These are phyloP conservation scores for Starmera dryadoides DNA, from an alignment of 805 yeast genomes.

Conservation along the genomic window DNA sequence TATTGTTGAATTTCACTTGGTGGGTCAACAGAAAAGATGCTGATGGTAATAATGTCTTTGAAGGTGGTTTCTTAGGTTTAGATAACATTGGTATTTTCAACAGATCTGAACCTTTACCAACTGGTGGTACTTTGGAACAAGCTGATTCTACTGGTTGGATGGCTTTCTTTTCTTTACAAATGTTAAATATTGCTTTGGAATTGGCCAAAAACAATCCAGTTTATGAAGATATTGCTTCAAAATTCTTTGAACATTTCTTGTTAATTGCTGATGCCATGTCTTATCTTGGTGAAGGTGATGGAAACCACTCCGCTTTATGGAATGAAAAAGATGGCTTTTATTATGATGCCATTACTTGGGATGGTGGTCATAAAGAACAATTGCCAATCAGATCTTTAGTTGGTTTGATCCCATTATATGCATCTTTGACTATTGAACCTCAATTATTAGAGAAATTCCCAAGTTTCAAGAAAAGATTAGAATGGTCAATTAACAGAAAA, in stretches of 20 bases:
- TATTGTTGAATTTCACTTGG: conserved; percentile 88
- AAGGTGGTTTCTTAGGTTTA: conserved; percentile 89
- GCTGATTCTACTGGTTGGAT: conserved; percentile 98
- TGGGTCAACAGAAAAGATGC: conserved; percentile 92
- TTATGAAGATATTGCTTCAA: conserved; percentile 89
- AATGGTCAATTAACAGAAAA: conserved; percentile 76
- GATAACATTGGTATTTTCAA: conserved; percentile 92
- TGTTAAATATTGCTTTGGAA: conserved; percentile 89
- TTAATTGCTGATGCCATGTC: conserved; percentile 94
- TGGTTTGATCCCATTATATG: conserved; percentile 87
- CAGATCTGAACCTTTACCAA: conserved; percentile 88
- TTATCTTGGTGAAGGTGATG: conserved; percentile 37
- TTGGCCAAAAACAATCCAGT: conserved; percentile 79
- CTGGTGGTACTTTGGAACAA: conserved; percentile 85
- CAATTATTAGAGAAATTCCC: conserved; percentile 73
- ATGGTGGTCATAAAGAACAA: conserved; percentile 53
- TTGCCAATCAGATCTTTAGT: conserved; percentile 85
- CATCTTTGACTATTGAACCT: conserved; percentile 82
- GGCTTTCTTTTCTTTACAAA: conserved; percentile 86
- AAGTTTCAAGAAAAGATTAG: conserved; percentile 70
- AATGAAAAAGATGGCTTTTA: conserved; percentile 83
- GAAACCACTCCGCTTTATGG: conserved; percentile 66
- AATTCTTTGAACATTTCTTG: conserved; percentile 88
- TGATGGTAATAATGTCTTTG: conserved; percentile 83
- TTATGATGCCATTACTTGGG: conserved; percentile 87